These are phyloP conservation scores for Taphrina pruni DNA, from an alignment of 1,139 yeast genomes.

Conservation along the genomic window DNA sequence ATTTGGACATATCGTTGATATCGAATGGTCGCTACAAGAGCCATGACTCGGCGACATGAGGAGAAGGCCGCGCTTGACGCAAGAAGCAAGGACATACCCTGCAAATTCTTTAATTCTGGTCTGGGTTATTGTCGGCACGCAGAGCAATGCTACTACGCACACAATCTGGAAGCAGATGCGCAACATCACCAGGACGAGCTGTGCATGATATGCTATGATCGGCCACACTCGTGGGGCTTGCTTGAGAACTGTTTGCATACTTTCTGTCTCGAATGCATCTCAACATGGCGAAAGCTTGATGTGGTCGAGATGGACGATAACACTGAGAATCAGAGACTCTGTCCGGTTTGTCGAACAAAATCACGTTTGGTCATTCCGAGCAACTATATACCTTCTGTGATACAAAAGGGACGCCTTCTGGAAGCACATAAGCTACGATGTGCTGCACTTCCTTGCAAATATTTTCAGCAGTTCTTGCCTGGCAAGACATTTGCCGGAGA, in stretches of 20 bases:
- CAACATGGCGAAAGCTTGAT: constrained; percentile 17
- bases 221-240: constrained; percentile 6
- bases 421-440: not conserved
- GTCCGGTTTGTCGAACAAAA: constrained; percentile 4
- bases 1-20: too few relatives aligned
- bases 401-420: not conserved
- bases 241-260: constrained; percentile 3
- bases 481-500: constrained; percentile 17
- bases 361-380: not conserved
- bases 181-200: not conserved
- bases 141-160: constrained; percentile 1
- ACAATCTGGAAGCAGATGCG: not conserved
- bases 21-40: not conserved
- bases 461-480: constrained; percentile 13
- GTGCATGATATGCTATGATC: constrained; percentile 4
- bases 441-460: constrained; percentile 2
- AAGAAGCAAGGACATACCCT: constrained; percentile 7
- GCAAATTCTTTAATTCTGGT: not conserved
- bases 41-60: not conserved
- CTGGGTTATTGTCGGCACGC: constrained; percentile 17
- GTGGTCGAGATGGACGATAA: constrained; percentile 12
- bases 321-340: constrained; percentile 6
- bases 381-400: not conserved
- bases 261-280: constrained; percentile 4
- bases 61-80: not conserved